Conservation (phyloP, 2,329 filamentous ascomycete species). For the Neobulgaria alba region DNA sequence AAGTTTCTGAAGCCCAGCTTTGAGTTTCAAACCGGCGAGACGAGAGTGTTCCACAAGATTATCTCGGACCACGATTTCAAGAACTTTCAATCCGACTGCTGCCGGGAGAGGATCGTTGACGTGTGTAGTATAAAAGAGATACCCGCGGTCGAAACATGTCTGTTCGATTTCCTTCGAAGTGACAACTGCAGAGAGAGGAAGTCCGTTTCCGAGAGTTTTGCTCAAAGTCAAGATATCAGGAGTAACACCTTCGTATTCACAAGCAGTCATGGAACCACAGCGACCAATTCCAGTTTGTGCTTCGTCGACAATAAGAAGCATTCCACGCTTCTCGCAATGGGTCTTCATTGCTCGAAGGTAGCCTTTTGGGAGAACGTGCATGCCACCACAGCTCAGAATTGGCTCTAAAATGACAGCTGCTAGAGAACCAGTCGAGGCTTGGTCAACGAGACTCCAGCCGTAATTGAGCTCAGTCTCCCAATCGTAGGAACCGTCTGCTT, state of each 20-base stretch:
- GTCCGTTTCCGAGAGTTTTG: conserved; percentile 52
- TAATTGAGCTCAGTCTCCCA: conserved; percentile 57
- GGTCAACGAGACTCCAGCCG: conserved; percentile 51
- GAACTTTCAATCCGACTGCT: conserved; percentile 51
- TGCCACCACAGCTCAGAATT: conserved; percentile 39
- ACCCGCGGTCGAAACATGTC: conserved; percentile 39
- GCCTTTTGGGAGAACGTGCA: conserved; percentile 48
- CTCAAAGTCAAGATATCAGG: conserved; percentile 51
- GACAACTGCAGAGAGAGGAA: conserved; percentile 49
- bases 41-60: conserved; percentile 40
- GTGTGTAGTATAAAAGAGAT: conserved; percentile 52
- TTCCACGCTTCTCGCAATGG: conserved; percentile 44
- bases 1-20: conserved; percentile 35
- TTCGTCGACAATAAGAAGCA: conserved; percentile 52
- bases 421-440: conserved; percentile 43
- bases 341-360: conserved; percentile 48
- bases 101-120: conserved; percentile 53
- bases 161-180: conserved; percentile 45
- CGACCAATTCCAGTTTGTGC: conserved; percentile 51
- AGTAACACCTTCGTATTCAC: conserved; percentile 45
- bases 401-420: conserved; percentile 56
- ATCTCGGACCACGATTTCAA: conserved; percentile 52
- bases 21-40: conserved; percentile 40
- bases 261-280: conserved; percentile 49
- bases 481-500: conserved; percentile 50